Percentiles rank a stretch among this genome's conserved stretches.
Evolutionary conservation across 768 basidiomycete species (phyloP).

Genomic region (Saitozyma sp.): DNA sequence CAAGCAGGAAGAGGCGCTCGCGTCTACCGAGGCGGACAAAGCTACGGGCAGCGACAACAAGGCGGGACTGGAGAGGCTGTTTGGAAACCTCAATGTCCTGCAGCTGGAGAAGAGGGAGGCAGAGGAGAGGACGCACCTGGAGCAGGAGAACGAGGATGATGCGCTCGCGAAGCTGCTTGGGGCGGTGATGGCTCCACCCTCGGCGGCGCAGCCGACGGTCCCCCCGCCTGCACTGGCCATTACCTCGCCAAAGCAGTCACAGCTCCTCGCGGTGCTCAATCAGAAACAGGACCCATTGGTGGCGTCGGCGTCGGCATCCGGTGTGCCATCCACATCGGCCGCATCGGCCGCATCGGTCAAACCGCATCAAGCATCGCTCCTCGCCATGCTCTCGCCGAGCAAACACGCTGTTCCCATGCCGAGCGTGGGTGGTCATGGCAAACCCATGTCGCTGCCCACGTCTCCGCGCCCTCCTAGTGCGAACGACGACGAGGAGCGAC

Average conservation of each 20-base stretch:
- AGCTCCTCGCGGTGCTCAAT: too few species aligned
- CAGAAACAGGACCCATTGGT: neutral
- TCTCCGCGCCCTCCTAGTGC: constrained; percentile 23
- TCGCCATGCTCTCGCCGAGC: constrained; percentile 29
- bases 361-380: constrained; percentile 32
- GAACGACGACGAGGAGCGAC: constrained; percentile 18
- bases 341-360: constrained; percentile 9
- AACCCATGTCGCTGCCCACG: constrained; percentile 30
- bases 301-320: neutral
- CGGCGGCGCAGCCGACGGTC: constrained; percentile 57
- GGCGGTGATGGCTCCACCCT: constrained; percentile 59
- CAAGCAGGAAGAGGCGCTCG: constrained; percentile 34
- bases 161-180: constrained; percentile 49
- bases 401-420: neutral
- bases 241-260: too few species aligned
- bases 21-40: constrained; percentile 1
- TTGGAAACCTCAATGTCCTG: constrained; percentile 20
- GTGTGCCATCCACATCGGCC: neutral
- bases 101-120: constrained; percentile 7
- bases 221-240: neutral
- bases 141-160: constrained; percentile 35
- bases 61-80: constrained; percentile 32
- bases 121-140: too few species aligned
- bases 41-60: constrained; percentile 21
- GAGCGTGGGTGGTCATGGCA: neutral